Conservation (phyloP, 805 yeast species). For the Metschnikowia cerradonensis region DNA sequence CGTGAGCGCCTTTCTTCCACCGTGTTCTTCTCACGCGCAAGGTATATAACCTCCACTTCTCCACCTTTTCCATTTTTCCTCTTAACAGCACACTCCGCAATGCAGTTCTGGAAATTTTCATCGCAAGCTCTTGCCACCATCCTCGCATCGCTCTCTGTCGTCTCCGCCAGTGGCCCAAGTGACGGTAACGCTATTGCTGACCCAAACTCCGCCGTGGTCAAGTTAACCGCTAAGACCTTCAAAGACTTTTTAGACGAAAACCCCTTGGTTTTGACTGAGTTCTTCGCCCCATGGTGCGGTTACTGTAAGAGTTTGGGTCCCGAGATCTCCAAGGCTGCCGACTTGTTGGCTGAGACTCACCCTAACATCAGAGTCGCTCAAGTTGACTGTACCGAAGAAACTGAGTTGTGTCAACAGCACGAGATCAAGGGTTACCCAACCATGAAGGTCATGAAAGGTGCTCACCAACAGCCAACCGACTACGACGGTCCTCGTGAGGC, state of each 20-base stretch:
- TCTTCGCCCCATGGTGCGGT: constrained; percentile 98
- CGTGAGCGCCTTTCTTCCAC: constrained; percentile 10
- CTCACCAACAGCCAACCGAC: constrained; percentile 43
- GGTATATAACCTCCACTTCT: constrained; percentile 3
- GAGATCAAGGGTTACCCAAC: constrained; percentile 84
- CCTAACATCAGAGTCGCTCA: constrained; percentile 73
- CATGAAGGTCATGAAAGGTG: constrained; percentile 66
- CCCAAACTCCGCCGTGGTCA: constrained; percentile 82
- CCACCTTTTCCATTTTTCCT: background rate
- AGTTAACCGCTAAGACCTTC: constrained; percentile 65
- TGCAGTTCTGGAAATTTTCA: constrained; percentile 43
- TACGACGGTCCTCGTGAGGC: constrained; percentile 86
- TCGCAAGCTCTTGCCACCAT: constrained; percentile 33
- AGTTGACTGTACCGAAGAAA: constrained; percentile 79
- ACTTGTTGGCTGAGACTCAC: constrained; percentile 44
- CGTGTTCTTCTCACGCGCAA: constrained; percentile 11
- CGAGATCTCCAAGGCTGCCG: constrained; percentile 70
- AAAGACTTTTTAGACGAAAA: constrained; percentile 61
- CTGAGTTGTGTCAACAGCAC: constrained; percentile 61
- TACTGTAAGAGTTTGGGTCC: constrained; percentile 90
- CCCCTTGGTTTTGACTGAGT: constrained; percentile 79
- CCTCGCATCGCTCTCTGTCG: constrained; percentile 32
- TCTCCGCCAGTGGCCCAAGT: constrained; percentile 35
- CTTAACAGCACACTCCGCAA: constrained; percentile 8
- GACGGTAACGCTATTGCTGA: constrained; percentile 68